Conservation (phyloP, 257 asterid genomes). For the Ocimum tenuiflorum region DNA sequence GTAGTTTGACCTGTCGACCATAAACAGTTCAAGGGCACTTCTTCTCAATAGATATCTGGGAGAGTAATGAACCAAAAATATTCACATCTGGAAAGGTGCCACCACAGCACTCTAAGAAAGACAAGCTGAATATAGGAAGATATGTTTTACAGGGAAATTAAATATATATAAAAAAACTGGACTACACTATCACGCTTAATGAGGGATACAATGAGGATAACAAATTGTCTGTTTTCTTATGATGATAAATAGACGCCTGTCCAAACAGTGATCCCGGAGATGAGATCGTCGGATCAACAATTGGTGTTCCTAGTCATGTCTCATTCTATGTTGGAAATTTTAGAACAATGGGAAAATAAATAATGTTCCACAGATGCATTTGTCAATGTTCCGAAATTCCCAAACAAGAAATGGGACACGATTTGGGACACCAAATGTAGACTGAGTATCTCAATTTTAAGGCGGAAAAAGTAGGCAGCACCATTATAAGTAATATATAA, state of each 20-base stretch:
- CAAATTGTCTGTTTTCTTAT: background rate
- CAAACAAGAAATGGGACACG: too few species aligned
- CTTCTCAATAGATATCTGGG: slow-evolving; percentile 91
- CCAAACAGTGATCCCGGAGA: background rate
- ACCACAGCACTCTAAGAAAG: slow-evolving; percentile 4
- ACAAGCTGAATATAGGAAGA: background rate
- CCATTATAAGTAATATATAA: slow-evolving; percentile 1
- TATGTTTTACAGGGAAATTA: background rate
- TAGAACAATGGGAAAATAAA: too few species aligned
- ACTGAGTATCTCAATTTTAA: slow-evolving; percentile 1
- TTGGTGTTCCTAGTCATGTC: too few species aligned
- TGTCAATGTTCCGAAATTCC: too few species aligned
- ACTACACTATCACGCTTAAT: background rate
- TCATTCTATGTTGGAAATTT: too few species aligned
- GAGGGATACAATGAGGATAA: background rate
- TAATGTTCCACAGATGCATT: too few species aligned
- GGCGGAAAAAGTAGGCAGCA: slow-evolving; percentile 14
- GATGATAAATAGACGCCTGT: background rate
- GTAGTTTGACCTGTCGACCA: slow-evolving; percentile 95
- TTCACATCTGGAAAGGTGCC: slow-evolving; percentile 8
- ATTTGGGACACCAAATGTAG: too few species aligned
- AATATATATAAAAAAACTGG: background rate
- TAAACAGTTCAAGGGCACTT: slow-evolving; percentile 93
- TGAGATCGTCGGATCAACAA: too few species aligned
- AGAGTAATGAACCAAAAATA: slow-evolving; percentile 17